Percentiles rank a stretch among this genome's conserved stretches.
These are phyloP conservation scores for Agaricus sinodeliciosus DNA, from an alignment of 768 basidiomycete species.

Conservation along the genomic window DNA sequence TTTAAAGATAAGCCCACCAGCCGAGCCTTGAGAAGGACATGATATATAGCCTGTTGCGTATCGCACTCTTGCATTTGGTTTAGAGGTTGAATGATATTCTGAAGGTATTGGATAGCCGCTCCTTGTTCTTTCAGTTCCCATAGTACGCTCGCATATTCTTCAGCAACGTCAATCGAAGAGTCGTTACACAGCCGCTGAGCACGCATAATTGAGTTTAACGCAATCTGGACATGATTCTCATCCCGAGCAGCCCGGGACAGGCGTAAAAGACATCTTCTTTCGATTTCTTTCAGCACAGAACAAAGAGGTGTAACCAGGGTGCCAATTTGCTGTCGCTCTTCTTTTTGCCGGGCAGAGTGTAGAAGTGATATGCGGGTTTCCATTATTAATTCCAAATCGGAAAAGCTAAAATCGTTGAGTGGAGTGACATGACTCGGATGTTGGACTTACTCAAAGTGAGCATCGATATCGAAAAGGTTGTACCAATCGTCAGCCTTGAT, in stretches of 20 bases:
- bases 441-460: slow-evolving; percentile 59
- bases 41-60: slow-evolving; percentile 24
- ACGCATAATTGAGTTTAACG: slow-evolving; percentile 76
- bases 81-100: slow-evolving; percentile 23
- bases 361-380: slow-evolving; percentile 81
- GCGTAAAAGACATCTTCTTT: slow-evolving; percentile 63
- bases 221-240: slow-evolving; percentile 67
- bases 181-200: slow-evolving; percentile 55
- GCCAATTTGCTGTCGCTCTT: slow-evolving; percentile 76
- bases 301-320: slow-evolving; percentile 50
- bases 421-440: background rate
- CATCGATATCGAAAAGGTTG: slow-evolving; percentile 40
- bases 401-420: slow-evolving; percentile 45
- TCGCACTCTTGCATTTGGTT: background rate
- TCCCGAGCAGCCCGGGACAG: slow-evolving; percentile 69
- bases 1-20: slow-evolving; percentile 40
- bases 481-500: slow-evolving; percentile 29
- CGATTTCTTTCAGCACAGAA: slow-evolving; percentile 44
- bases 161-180: slow-evolving; percentile 46
- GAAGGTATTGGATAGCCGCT: slow-evolving; percentile 70
- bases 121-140: slow-evolving; percentile 87
- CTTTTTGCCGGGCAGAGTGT: slow-evolving; percentile 59
- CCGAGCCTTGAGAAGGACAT: slow-evolving; percentile 41
- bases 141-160: slow-evolving; percentile 85
- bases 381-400: slow-evolving; percentile 67